A percentile compares a stretch with the other conserved stretches of the same genome.
These are phyloP conservation scores for Ceratocystis huliohia DNA, from an alignment of 2,329 filamentous ascomycete genomes.

Conservation along the genomic window DNA sequence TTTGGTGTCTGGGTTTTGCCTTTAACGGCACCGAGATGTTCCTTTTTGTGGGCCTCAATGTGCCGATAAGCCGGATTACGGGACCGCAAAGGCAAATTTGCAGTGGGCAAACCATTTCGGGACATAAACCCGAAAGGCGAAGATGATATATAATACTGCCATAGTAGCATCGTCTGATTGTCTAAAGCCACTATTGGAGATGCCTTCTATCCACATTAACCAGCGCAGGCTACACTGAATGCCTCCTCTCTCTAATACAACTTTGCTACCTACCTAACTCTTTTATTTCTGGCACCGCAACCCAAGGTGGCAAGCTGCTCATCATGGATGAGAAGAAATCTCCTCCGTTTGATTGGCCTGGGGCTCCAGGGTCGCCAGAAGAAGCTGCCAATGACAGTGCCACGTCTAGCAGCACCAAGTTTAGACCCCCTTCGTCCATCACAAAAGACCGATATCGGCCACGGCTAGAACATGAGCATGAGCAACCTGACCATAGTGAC, in stretches of 20 bases:
- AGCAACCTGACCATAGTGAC: conserved; percentile 4
- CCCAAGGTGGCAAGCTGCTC: not conserved
- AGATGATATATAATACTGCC: not conserved
- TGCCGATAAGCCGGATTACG: conserved; percentile 11
- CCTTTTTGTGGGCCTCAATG: not conserved
- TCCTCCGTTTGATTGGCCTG: not conserved
- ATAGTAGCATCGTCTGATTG: not conserved
- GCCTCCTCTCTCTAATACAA: not conserved
- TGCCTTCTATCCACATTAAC: not conserved
- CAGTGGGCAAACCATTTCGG: not conserved
- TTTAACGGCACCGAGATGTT: not conserved
- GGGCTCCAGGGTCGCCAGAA: not conserved
- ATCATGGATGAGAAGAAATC: not conserved
- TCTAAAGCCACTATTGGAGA: not conserved
- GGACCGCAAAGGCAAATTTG: conserved; percentile 12
- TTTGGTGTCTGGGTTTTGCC: not conserved
- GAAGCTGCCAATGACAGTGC: not conserved
- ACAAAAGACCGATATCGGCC: not conserved
- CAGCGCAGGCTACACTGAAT: not conserved
- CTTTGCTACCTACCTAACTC: not conserved
- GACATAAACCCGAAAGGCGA: not conserved
- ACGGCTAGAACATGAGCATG: not conserved
- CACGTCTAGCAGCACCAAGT: not conserved
- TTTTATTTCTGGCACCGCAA: not conserved
- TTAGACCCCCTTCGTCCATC: not conserved